Percentiles rank a stretch among this genome's conserved stretches.
Evolutionary conservation across 345 rosid species (phyloP).

Genomic region (Excoecaria agallocha): DNA sequence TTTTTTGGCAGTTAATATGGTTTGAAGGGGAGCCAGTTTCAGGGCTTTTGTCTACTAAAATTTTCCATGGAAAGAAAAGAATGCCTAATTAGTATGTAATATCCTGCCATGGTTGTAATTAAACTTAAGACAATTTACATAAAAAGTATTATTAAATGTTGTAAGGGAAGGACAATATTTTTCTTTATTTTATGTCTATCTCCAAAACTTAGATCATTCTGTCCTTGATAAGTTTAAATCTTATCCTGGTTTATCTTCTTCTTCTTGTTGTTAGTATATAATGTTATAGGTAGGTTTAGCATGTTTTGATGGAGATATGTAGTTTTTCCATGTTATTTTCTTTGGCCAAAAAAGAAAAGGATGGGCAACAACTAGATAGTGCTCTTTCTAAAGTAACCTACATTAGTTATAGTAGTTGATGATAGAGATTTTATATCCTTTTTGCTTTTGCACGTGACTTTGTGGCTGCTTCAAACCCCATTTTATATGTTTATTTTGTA

Average conservation of each 20-base stretch:
- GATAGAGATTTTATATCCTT: background rate
- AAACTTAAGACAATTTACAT: constrained; percentile 14
- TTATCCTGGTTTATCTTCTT: background rate
- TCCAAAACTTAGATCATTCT: background rate
- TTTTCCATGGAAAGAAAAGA: constrained; percentile 2
- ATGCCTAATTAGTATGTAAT: background rate
- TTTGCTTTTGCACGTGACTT: background rate
- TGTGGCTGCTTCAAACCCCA: too few species aligned
- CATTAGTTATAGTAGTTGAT: background rate
- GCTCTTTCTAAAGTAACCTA: background rate
- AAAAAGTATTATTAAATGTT: constrained; percentile 14
- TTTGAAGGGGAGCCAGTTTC: background rate
- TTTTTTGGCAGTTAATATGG: constrained; percentile 23
- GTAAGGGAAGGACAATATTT: constrained; percentile 17
- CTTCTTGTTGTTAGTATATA: background rate
- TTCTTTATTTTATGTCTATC: constrained; percentile 4
- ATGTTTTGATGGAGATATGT: background rate
- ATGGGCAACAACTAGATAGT: background rate
- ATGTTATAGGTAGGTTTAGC: background rate
- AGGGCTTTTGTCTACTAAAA: background rate
- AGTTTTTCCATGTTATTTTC: background rate
- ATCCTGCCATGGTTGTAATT: constrained; percentile 9
- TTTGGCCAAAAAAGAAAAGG: background rate
- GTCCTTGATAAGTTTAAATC: too few species aligned
- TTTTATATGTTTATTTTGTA: too few species aligned